Base-by-base conservation (phyloP, 441 rosid genomes). In the Lepidium campestre region DNA sequence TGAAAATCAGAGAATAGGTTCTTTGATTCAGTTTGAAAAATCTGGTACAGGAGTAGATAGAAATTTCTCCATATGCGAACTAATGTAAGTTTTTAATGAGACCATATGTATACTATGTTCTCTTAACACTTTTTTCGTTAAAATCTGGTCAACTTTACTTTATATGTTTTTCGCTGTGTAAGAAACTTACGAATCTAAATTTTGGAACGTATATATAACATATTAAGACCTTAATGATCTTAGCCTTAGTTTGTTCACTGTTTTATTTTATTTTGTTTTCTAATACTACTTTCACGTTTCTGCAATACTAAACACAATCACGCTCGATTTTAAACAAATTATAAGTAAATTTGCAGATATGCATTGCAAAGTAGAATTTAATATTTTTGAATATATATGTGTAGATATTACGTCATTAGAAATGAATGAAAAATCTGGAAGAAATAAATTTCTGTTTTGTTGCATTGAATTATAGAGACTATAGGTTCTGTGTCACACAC, bases 1-100 rank as follows among this genome's bases (percentile, higher is more conserved):
- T 19, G 48, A 44, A 46, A 19, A 60, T 54, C 69, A 46, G 65
- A 62, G 62, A n/a, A 10, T 4, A 29, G 57, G 7, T n/a, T 50
- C 39, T 71, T 49, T 59, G 15, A 40, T 60, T 41, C 32, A n/a
- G 40, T 29, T 9, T 48, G 57, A 17, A 58, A 46, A 65, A 10
- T 47, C 57, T 22, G 67, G 61, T 68, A 56, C 46, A 62, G 66
- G 70, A 73, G 53, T 73, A 73, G 67, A 68, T 61, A 80, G 71
- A 80, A 62, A 67, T 58, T 45, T 37, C 63, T 73, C 67, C 48
- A 65, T 12, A 25, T 29, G 23, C 59, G 68, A 62, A 62, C 59
- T 36, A n/a, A 35, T 70, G 42, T n/a, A 62, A 62, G 74, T 25
- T 62, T 62, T n/a, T 27, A 37, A 27, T 70, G 69, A 70, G 69